A percentile compares a stretch with the other conserved stretches of the same genome.
Conservation (phyloP, 192 early-diverging fungal species). For the Entophlyctis luteolus region DNA sequence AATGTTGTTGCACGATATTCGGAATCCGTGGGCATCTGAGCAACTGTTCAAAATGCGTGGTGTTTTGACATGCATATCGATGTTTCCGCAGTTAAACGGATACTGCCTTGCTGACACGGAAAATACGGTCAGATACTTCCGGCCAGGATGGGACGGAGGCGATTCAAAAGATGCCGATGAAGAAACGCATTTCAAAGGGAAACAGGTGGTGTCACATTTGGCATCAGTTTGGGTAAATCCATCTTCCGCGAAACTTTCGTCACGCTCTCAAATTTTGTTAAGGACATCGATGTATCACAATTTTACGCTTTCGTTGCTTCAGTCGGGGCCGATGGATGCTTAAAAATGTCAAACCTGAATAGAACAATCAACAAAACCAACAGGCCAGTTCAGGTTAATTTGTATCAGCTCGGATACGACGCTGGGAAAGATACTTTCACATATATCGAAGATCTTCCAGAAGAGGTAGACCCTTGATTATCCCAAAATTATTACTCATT, state of each 20-base stretch:
- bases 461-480: constrained; percentile 19
- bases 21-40: constrained; percentile 27
- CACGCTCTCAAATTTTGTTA: background rate
- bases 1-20: constrained; percentile 26
- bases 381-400: constrained; percentile 16
- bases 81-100: constrained; percentile 5
- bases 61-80: constrained; percentile 2
- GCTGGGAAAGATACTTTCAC: background rate
- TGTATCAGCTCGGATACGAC: constrained; percentile 34
- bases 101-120: constrained; percentile 30
- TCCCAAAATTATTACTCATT: background rate
- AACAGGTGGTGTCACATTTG: background rate
- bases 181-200: background rate
- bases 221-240: constrained; percentile 13
- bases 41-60: constrained; percentile 32
- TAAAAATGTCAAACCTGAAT: constrained; percentile 33
- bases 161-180: background rate
- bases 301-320: constrained; percentile 31
- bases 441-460: constrained; percentile 23
- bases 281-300: constrained; percentile 28
- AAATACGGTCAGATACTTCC: constrained; percentile 25
- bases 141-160: constrained; percentile 24
- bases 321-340: constrained; percentile 36
- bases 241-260: background rate
- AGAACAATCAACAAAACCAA: constrained; percentile 2